Evolutionary conservation across 495 filamentous ascomycete genomes (phyloP), one percentile per base, ranked within the genome.

Genomic region (Neurospora tetrasperma): DNA sequence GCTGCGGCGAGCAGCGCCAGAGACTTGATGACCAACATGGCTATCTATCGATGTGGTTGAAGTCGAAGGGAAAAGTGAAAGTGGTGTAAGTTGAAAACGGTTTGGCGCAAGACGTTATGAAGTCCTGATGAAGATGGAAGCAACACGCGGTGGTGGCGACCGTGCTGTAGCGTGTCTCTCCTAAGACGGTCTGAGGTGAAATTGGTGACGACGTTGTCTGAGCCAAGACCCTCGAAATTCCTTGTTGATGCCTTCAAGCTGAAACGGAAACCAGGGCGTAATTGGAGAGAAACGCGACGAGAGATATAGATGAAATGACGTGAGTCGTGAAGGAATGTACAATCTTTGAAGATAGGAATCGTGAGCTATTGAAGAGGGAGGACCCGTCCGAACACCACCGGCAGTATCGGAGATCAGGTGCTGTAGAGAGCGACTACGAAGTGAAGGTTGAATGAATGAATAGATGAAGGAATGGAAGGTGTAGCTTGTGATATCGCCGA

Each of bases 1-100:
- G 78, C 75, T 39, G 75, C 73, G 16, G 71, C 71, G 35, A 80
- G 70, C 71, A 80, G 71, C 69, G 71, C 44, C 42, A 80, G 66
- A 7, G 74, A 59, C 38, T 71, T 73, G 43, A 77, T n/a, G 2
- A 73, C 69, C 72, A 75, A 23, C 77, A 80, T 79, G 40, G 68
- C 69, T 71, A 40, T 5, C 31, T 71, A 48, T 20, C 69, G 69
- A 20, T 40, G 42, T 12, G 20, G 27, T 1, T 42, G 31, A 72
- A 69, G 14, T 40, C 27, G 14, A 70, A 70, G 31, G 69, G 20
- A 23, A 38, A 70, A 23, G 43, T 42, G 39, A 66, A 31, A 62
- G 31, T 62, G 54, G 2, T 35, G 54, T 7, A 62, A 9, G 4
- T 62, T 4, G 27, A 9, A 35, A 23, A 23, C 31, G 27, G 23